A percentile compares a stretch with the other conserved stretches of the same genome.
phyloP scores from a whole-genome alignment of 1,139 yeast species.

The Saccharomyces hybrid region DNA sequence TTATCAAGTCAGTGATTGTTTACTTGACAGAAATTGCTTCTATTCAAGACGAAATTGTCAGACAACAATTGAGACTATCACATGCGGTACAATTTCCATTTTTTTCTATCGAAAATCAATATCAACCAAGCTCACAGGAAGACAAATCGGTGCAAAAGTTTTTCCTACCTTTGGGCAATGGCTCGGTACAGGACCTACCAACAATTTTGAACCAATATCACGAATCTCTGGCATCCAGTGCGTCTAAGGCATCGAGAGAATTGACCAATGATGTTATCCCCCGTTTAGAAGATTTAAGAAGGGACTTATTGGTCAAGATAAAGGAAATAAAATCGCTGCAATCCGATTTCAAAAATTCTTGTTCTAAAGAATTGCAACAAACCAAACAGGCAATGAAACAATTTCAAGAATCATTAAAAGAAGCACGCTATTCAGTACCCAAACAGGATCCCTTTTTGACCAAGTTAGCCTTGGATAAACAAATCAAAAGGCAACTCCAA shows the following conservation, averaged over 20 bases:
- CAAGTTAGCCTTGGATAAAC: constrained; percentile 63
- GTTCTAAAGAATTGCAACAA: constrained; percentile 57
- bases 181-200: constrained; percentile 77
- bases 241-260: constrained; percentile 66
- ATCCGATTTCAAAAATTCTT: constrained; percentile 73
- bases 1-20: constrained; percentile 63
- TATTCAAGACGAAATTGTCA: constrained; percentile 78
- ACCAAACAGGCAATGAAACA: constrained; percentile 48
- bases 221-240: constrained; percentile 59
- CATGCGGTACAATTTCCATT: constrained; percentile 65
- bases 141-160: constrained; percentile 29
- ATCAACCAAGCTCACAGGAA: constrained; percentile 20
- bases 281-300: constrained; percentile 71
- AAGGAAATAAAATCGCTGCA: constrained; percentile 76
- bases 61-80: constrained; percentile 74
- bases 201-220: constrained; percentile 64
- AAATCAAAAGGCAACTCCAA: constrained; percentile 62
- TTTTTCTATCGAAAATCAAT: constrained; percentile 28
- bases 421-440: constrained; percentile 32
- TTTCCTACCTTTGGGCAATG: constrained; percentile 61
- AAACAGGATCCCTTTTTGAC: constrained; percentile 70
- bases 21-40: constrained; percentile 74
- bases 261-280: constrained; percentile 64
- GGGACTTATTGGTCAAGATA: constrained; percentile 74
- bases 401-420: constrained; percentile 42